phyloP scores from a whole-genome alignment of 305 asterid genomes.

The Fraxinus paxiana region DNA sequence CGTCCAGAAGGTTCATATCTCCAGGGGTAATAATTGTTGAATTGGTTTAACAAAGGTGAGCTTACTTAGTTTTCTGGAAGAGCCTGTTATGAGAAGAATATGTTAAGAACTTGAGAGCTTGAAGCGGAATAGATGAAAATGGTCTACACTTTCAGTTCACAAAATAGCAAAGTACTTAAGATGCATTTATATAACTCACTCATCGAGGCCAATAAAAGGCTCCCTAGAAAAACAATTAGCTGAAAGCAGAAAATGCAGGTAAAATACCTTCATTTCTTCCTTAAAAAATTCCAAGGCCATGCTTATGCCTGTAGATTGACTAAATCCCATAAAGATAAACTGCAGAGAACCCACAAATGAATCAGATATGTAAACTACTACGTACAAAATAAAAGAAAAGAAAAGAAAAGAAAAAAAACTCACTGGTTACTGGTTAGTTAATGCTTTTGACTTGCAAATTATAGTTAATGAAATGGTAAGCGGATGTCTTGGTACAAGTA shows the following conservation, averaged over 20 bases:
- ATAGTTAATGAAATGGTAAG: neutral
- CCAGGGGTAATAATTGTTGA: neutral
- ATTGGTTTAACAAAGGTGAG: neutral
- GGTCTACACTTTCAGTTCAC: neutral
- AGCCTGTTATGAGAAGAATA: neutral
- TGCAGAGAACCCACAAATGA: slow-evolving; percentile 31
- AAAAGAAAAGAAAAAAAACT: neutral
- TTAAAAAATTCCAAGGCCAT: slow-evolving; percentile 35
- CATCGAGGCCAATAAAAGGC: neutral
- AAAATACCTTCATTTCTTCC: slow-evolving; percentile 54
- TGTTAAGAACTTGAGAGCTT: neutral
- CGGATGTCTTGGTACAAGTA: slow-evolving; percentile 6
- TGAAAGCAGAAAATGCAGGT: slow-evolving; percentile 17
- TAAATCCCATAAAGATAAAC: slow-evolving; percentile 59
- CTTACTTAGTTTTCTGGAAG: neutral
- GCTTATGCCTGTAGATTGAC: slow-evolving; percentile 32
- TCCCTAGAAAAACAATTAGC: slow-evolving; percentile 1
- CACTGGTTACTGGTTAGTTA: slow-evolving; percentile 8
- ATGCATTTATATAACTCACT: neutral
- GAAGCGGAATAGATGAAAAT: neutral
- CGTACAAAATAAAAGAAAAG: neutral
- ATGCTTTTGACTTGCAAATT: neutral
- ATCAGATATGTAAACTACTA: slow-evolving; percentile 13
- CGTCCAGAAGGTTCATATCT: neutral
- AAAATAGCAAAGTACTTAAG: neutral